These are phyloP conservation scores for Rhodotorula sp. DNA, from an alignment of 1,284 basidiomycete genomes.

Conservation along the genomic window DNA sequence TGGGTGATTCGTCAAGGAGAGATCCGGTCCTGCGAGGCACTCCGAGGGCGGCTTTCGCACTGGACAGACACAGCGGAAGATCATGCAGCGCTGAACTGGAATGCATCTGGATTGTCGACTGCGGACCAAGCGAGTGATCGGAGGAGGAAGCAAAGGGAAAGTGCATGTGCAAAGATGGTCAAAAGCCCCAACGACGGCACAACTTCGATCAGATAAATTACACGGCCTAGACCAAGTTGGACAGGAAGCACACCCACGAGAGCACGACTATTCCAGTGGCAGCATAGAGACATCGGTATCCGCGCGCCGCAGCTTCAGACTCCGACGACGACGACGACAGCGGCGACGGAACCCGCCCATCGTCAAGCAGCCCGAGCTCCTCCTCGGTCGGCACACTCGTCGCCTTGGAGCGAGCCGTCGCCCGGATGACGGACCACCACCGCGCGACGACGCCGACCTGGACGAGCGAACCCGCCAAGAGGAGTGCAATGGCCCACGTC, in stretches of 20 bases:
- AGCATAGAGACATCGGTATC: background rate
- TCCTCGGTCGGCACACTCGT: background rate
- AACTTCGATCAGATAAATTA: background rate
- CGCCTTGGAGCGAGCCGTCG: background rate
- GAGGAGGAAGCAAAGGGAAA: no score
- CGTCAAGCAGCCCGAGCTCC: background rate
- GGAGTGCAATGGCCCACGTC: background rate
- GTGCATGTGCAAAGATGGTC: background rate
- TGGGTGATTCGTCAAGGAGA: no score
- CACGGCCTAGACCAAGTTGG: background rate
- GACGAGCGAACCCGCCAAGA: constrained; percentile 11
- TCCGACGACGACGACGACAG: background rate
- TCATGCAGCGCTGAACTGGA: no score
- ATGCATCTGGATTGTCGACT: no score
- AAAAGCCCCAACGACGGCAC: background rate
- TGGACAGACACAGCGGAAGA: no score
- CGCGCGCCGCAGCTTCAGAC: background rate
- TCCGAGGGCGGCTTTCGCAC: no score
- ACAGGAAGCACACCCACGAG: background rate
- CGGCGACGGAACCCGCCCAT: background rate
- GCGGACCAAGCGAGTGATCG: no score
- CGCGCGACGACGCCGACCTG: constrained; percentile 11
- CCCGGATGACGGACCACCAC: constrained; percentile 12
- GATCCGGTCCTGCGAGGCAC: no score
- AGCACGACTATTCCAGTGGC: background rate